Evolutionary conservation across 2,329 filamentous ascomycete species (phyloP).

Genomic region (Curvularia spicifera): DNA sequence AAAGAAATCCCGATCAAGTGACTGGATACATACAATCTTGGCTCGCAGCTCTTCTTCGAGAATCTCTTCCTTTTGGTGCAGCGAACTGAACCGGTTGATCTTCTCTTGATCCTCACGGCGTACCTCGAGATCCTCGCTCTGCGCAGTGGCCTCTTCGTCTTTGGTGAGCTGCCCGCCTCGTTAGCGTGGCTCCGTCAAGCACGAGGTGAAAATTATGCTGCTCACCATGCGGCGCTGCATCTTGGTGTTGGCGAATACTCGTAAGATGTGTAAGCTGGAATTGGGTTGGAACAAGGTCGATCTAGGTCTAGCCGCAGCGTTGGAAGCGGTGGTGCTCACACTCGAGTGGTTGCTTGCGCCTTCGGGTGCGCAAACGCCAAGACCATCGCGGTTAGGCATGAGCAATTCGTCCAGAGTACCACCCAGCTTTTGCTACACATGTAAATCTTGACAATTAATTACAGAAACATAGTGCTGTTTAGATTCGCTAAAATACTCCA

Average conservation of each 20-base stretch:
- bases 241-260: not conserved
- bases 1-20: no score
- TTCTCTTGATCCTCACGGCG: slow-evolving; percentile 97
- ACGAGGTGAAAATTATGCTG: slow-evolving; percentile 16
- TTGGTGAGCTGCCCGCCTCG: slow-evolving; percentile 75
- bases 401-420: not conserved
- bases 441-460: not conserved
- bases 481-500: not conserved
- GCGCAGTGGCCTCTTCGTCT: slow-evolving; percentile 80
- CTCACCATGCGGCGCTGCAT: slow-evolving; percentile 56
- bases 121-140: slow-evolving; percentile 85
- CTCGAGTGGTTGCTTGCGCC: slow-evolving; percentile 5
- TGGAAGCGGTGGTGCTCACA: slow-evolving; percentile 7
- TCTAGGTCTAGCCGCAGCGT: not conserved
- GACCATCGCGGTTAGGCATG: slow-evolving; percentile 10
- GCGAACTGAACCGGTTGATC: slow-evolving; percentile 95
- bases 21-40: slow-evolving; percentile 67
- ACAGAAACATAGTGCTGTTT: not conserved
- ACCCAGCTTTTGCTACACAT: not conserved
- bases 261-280: not conserved
- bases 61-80: slow-evolving; percentile 83
- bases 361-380: slow-evolving; percentile 16
- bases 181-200: slow-evolving; percentile 21
- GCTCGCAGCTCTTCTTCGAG: slow-evolving; percentile 80
- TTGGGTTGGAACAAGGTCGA: not conserved